These are phyloP conservation scores for Pseudocercospora fijiensis DNA, from an alignment of 2,329 filamentous ascomycete species.

Conservation along the genomic window DNA sequence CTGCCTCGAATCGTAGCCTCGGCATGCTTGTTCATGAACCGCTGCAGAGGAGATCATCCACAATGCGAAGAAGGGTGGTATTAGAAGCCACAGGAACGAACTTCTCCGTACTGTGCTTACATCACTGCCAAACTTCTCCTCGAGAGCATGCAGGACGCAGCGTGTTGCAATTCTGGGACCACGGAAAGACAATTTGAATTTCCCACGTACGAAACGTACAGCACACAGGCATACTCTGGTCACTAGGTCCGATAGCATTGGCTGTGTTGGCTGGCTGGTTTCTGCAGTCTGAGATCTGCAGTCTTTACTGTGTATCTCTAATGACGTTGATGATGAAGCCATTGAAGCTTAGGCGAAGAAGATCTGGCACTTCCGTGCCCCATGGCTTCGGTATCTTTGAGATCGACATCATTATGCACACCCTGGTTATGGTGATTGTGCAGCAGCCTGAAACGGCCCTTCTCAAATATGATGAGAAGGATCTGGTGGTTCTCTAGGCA, in stretches of 20 bases:
- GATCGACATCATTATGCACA: conserved; percentile 1
- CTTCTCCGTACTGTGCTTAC: not conserved
- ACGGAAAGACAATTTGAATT: not conserved
- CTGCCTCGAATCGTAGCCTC: not conserved
- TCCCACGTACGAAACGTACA: not conserved
- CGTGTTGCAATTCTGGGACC: not conserved
- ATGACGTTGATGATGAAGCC: not conserved
- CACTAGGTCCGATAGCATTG: not conserved
- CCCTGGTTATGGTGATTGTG: not conserved
- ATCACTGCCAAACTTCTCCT: not conserved
- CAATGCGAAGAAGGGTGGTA: not conserved
- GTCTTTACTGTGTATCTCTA: not conserved
- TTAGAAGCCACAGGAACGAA: not conserved
- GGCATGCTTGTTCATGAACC: not conserved
- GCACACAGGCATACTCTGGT: not conserved
- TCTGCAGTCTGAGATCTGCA: not conserved
- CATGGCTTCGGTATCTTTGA: not conserved
- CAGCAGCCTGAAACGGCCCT: not conserved
- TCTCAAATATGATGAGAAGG: not conserved
- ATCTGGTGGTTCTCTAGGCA: not conserved
- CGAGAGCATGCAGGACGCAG: not conserved
- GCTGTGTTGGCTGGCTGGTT: not conserved
- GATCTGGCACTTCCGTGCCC: not conserved
- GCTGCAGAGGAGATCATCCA: not conserved
- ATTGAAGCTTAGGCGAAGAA: not conserved